phyloP scores from a whole-genome alignment of 108 stramenopile genomes.

The Discostella stelligeroides region DNA sequence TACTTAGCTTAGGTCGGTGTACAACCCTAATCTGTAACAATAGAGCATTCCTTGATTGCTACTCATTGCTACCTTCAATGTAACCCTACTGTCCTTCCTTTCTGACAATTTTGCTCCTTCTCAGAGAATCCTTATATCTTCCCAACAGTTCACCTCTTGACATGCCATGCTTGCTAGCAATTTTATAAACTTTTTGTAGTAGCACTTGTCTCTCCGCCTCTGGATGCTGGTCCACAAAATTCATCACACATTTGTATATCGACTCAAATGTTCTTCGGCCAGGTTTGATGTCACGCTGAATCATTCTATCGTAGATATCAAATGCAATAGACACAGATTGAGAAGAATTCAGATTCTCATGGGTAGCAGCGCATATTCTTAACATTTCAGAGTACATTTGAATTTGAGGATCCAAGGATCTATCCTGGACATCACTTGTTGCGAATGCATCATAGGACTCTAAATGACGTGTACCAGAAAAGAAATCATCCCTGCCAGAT shows the following conservation, averaged over 20 bases:
- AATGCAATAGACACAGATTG: constrained; percentile 36
- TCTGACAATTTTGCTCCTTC: neutral
- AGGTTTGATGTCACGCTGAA: constrained; percentile 23
- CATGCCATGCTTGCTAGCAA: constrained; percentile 28
- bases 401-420: neutral
- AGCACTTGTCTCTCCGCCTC: constrained; percentile 21
- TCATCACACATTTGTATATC: constrained; percentile 34
- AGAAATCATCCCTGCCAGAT: constrained; percentile 7
- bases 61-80: too few relatives aligned
- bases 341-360: constrained; percentile 15
- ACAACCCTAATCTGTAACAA: too few relatives aligned
- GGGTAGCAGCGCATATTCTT: constrained; percentile 34
- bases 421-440: constrained; percentile 7
- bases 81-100: neutral
- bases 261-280: constrained; percentile 15
- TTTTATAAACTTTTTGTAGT: constrained; percentile 23
- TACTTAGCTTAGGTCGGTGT: too few relatives aligned
- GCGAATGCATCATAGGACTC: constrained; percentile 11
- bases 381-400: constrained; percentile 22
- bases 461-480: neutral
- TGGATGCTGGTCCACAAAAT: constrained; percentile 35
- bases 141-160: constrained; percentile 14
- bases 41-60: too few relatives aligned
- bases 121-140: constrained; percentile 1
- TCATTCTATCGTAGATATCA: constrained; percentile 42